Evolutionary conservation across 805 yeast genomes (phyloP).

Genomic region (Yamadazyma nakazawae): DNA sequence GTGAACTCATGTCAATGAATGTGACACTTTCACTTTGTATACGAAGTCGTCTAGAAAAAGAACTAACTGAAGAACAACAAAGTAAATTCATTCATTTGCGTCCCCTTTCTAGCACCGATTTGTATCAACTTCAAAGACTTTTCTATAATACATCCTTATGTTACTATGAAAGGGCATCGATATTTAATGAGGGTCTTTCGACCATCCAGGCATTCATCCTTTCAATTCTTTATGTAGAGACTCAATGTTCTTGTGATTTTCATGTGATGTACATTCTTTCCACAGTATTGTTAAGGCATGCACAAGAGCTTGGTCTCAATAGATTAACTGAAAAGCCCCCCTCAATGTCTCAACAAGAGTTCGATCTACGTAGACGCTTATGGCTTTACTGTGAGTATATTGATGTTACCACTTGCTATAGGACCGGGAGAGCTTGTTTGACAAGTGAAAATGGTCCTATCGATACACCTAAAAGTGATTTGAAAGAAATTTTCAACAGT

Average conservation of each 20-base stretch:
- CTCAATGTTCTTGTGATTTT: conserved; percentile 21
- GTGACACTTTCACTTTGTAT: conserved; percentile 23
- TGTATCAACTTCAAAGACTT: conserved; percentile 14
- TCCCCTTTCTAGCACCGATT: conserved; percentile 5
- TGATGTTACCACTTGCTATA: conserved; percentile 28
- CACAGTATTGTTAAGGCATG: conserved; percentile 25
- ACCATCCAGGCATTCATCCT: conserved; percentile 51
- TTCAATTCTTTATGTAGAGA: conserved; percentile 36
- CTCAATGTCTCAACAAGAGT: conserved; percentile 11
- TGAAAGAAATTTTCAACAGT: conserved; percentile 1
- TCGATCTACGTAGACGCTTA: conserved; percentile 15
- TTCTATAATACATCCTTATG: conserved; percentile 34
- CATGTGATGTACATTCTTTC: conserved; percentile 25
- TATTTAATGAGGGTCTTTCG: conserved; percentile 46
- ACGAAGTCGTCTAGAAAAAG: conserved; percentile 10
- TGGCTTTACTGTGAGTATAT: conserved; percentile 31
- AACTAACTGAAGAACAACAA: conserved; percentile 9
- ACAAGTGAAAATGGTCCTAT: conserved; percentile 16
- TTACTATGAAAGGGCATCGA: conserved; percentile 49
- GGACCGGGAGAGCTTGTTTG: conserved; percentile 27
- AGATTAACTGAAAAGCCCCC: conserved; percentile 6
- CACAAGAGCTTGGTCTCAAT: conserved; percentile 31
- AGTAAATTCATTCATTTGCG: conserved; percentile 5
- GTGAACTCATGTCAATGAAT: conserved; percentile 33
- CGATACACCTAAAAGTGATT: conserved; percentile 16